phyloP scores from a whole-genome alignment of 306 rosid species.

The Mimosa bimucronata region DNA sequence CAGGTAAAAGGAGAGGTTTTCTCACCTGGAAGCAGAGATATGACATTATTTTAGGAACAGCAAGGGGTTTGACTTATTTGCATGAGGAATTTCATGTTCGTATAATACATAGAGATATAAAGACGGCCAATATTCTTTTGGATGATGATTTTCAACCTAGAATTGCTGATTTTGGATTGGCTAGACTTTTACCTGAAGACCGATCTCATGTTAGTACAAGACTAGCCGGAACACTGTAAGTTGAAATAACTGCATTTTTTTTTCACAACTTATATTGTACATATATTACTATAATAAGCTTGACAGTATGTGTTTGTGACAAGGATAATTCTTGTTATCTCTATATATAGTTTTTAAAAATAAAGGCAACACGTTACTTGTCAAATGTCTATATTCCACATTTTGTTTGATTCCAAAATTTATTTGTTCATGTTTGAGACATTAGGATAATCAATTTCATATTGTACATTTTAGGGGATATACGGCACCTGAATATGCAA shows the following conservation, averaged over 20 bases:
- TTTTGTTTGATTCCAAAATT: background rate
- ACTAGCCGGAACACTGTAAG: background rate
- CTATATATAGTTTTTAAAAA: background rate
- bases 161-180: slow-evolving; percentile 1
- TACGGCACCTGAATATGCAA: background rate
- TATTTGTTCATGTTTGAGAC: background rate
- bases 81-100: background rate
- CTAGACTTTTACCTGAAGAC: background rate
- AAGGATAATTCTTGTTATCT: background rate
- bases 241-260: background rate
- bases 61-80: background rate
- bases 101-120: background rate
- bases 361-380: background rate
- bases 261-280: background rate
- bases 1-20: background rate
- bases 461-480: background rate
- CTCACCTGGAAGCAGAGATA: background rate
- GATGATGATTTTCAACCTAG: background rate
- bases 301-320: background rate
- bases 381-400: too few relatives aligned
- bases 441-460: background rate
- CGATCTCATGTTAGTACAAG: background rate
- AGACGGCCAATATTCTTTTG: background rate
- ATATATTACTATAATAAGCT: background rate
- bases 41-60: background rate